Conservation (phyloP, 495 filamentous ascomycete genomes). For the Annulohypoxylon maeteangense region DNA sequence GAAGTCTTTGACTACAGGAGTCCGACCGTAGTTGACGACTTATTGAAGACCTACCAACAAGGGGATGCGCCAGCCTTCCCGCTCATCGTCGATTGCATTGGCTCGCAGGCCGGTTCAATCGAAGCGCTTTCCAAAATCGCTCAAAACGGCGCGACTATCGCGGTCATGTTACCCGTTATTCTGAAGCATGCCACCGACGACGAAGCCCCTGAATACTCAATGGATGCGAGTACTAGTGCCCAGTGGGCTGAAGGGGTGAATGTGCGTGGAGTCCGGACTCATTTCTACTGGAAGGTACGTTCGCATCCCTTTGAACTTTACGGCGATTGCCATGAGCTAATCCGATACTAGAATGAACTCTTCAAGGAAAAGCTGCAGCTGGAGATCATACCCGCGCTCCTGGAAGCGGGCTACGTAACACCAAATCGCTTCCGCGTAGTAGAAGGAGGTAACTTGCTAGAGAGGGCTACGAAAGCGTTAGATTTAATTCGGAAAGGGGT, state of each 20-base stretch:
- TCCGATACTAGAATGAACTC: constrained; percentile 56
- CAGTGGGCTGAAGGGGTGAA: constrained; percentile 60
- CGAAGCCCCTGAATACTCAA: constrained; percentile 54
- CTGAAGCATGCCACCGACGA: constrained; percentile 54
- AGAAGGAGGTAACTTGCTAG: constrained; percentile 60
- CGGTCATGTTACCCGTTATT: constrained; percentile 64
- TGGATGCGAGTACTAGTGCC: constrained; percentile 52
- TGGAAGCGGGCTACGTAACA: constrained; percentile 55
- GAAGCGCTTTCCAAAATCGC: constrained; percentile 57
- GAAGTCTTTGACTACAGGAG: constrained; percentile 60
- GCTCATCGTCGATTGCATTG: constrained; percentile 65
- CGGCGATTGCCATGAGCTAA: background rate
- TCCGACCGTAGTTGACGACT: constrained; percentile 49
- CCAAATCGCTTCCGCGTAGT: constrained; percentile 60
- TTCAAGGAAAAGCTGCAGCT: constrained; percentile 59
- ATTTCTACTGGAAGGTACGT: constrained; percentile 59
- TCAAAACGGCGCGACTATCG: constrained; percentile 56
- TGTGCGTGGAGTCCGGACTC: constrained; percentile 60
- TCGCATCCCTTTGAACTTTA: background rate
- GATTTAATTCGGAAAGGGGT: constrained; percentile 54
- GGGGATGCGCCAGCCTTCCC: constrained; percentile 46
- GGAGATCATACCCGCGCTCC: constrained; percentile 60
- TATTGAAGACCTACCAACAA: constrained; percentile 39
- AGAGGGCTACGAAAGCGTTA: constrained; percentile 60
- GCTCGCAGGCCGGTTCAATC: constrained; percentile 55